A percentile compares a stretch with the other conserved stretches of the same genome.
phyloP scores from a whole-genome alignment of 805 yeast species.

The Yarrowia sp. region DNA sequence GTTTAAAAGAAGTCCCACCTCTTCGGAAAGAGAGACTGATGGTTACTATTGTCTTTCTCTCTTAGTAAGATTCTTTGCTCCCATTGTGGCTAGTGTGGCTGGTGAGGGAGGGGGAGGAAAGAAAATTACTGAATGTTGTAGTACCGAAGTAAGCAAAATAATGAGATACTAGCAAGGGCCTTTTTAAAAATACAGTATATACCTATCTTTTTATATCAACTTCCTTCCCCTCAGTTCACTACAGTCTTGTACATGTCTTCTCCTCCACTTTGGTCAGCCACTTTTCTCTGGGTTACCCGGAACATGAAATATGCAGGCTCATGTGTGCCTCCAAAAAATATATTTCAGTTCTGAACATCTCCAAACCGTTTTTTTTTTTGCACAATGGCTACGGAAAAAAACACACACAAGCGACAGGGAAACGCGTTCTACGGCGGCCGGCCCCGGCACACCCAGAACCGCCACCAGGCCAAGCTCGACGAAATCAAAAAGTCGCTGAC shows the following conservation, averaged over 20 bases:
- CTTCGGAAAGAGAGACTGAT: no score
- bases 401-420: slow-evolving; percentile 22
- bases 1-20: no score
- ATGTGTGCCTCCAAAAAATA: slow-evolving; percentile 21
- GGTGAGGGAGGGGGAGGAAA: background rate
- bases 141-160: no score
- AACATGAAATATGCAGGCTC: slow-evolving; percentile 23
- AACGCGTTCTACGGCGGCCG: slow-evolving; percentile 34
- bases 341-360: no score
- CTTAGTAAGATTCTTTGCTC: slow-evolving; percentile 4
- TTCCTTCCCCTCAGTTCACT: no score
- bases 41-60: background rate
- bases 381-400: slow-evolving; percentile 24
- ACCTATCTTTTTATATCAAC: no score
- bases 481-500: slow-evolving; percentile 81
- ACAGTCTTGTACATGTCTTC: no score
- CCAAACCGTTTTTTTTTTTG: background rate
- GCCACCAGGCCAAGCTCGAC: slow-evolving; percentile 47
- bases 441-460: slow-evolving; percentile 36
- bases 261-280: background rate
- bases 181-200: no score
- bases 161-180: no score
- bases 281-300: slow-evolving; percentile 16
- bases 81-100: slow-evolving; percentile 33
- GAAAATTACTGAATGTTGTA: no score